Conservation (phyloP, 768 basidiomycete genomes). For the Rhodotorula toruloides region DNA sequence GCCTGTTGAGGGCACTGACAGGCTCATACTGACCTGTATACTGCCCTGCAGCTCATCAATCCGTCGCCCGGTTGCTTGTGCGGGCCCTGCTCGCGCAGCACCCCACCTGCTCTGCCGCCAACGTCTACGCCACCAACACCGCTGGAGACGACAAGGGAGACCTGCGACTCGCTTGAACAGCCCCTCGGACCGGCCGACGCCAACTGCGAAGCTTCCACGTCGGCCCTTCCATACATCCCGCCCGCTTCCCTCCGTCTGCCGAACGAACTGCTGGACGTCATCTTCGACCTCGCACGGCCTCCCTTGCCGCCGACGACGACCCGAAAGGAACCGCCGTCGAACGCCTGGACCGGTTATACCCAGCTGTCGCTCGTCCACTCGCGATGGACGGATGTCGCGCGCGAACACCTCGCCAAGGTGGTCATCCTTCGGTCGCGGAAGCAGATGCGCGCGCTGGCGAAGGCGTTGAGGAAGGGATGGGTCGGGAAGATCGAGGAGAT, state of each 20-base stretch:
- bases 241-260: constrained; percentile 14
- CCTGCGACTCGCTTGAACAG: neutral
- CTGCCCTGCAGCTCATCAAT: no score
- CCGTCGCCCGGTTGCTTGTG: no score
- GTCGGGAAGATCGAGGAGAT: constrained; percentile 12
- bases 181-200: neutral
- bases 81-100: no score
- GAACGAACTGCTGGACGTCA: constrained; percentile 16
- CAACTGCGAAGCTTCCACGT: constrained; percentile 5
- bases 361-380: constrained; percentile 10
- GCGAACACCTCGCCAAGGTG: neutral
- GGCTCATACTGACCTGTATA: no score
- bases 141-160: neutral
- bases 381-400: constrained; percentile 4
- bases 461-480: neutral
- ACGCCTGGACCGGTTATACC: neutral
- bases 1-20: no score
- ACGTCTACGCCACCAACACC: no score
- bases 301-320: neutral
- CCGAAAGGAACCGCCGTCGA: neutral
- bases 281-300: constrained; percentile 16
- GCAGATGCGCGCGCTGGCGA: neutral
- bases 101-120: no score
- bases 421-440: neutral
- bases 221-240: neutral